Evolutionary conservation across 228 moss, liverwort and hornwort species (phyloP).

Genomic region (Sphagnum fallax): DNA sequence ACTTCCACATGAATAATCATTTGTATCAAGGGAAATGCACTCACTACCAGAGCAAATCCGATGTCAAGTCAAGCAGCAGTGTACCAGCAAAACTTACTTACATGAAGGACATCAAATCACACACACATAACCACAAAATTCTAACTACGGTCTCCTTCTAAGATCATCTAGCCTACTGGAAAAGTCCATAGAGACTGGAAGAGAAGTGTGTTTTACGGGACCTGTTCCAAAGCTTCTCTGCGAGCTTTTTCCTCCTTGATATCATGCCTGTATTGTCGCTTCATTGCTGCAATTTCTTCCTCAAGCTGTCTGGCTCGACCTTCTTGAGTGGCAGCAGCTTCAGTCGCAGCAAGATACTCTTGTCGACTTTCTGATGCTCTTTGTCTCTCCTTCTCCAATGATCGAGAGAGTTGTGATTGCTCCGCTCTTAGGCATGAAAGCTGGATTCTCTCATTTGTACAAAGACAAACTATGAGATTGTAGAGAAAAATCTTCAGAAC

Average conservation of each 20-base stretch:
- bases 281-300: constrained; percentile 66
- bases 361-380: constrained; percentile 92
- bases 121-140: no score
- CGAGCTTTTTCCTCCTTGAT: constrained; percentile 84
- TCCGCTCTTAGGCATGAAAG: constrained; percentile 87
- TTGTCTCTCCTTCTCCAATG: constrained; percentile 94
- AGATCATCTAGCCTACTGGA: no score
- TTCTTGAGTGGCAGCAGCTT: constrained; percentile 76
- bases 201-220: constrained; percentile 8
- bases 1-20: no score
- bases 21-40: no score
- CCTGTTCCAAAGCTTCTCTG: constrained; percentile 91
- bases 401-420: constrained; percentile 79
- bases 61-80: no score
- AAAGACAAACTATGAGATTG: neutral
- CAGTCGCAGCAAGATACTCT: constrained; percentile 80
- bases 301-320: constrained; percentile 88
- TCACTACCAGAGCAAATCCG: no score
- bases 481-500: no score
- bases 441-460: constrained; percentile 9
- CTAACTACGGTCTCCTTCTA: no score
- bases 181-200: neutral
- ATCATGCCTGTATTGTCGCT: constrained; percentile 59
- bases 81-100: no score
- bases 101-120: no score